A percentile compares a stretch with the other conserved stretches of the same genome.
Conservation (phyloP, 2,329 filamentous ascomycete genomes). For the Talaromyces albobiverticillius region DNA sequence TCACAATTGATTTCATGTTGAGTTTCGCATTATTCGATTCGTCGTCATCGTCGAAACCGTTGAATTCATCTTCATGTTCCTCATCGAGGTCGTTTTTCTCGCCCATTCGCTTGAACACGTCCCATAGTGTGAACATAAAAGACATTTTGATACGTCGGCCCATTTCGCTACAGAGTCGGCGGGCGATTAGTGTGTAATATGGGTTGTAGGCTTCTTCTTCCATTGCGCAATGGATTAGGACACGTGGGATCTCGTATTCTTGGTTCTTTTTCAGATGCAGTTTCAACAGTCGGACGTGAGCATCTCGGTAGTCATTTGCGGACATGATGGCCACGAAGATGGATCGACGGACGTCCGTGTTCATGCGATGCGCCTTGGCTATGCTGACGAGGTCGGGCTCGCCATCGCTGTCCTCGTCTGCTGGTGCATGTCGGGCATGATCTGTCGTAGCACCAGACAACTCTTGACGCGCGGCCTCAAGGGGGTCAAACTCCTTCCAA, state of each 20-base stretch:
- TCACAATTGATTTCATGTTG: slow-evolving; percentile 60
- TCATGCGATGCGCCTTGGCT: slow-evolving; percentile 80
- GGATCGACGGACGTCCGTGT: slow-evolving; percentile 79
- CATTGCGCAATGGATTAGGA: slow-evolving; percentile 82
- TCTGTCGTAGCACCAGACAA: slow-evolving; percentile 16
- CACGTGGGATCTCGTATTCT: slow-evolving; percentile 79
- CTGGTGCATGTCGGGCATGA: slow-evolving; percentile 8
- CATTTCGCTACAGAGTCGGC: slow-evolving; percentile 63
- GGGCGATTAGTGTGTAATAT: slow-evolving; percentile 86
- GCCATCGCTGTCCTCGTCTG: slow-evolving; percentile 31
- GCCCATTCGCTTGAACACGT: slow-evolving; percentile 79
- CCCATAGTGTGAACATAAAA: slow-evolving; percentile 85
- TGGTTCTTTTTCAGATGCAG: slow-evolving; percentile 83
- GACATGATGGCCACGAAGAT: slow-evolving; percentile 92
- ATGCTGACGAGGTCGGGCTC: slow-evolving; percentile 66
- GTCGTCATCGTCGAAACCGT: slow-evolving; percentile 49
- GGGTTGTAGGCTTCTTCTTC: slow-evolving; percentile 84
- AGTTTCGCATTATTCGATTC: slow-evolving; percentile 44
- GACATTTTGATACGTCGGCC: slow-evolving; percentile 75
- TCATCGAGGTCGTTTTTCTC: slow-evolving; percentile 63
- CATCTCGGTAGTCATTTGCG: slow-evolving; percentile 78
- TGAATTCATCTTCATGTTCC: slow-evolving; percentile 51
- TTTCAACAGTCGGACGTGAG: slow-evolving; percentile 73
- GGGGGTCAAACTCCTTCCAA: slow-evolving; percentile 55
- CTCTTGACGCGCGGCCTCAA: slow-evolving; percentile 34